These are phyloP conservation scores for Blastocladiella emersonii DNA, from an alignment of 371 early-diverging fungal genomes.

Conservation along the genomic window DNA sequence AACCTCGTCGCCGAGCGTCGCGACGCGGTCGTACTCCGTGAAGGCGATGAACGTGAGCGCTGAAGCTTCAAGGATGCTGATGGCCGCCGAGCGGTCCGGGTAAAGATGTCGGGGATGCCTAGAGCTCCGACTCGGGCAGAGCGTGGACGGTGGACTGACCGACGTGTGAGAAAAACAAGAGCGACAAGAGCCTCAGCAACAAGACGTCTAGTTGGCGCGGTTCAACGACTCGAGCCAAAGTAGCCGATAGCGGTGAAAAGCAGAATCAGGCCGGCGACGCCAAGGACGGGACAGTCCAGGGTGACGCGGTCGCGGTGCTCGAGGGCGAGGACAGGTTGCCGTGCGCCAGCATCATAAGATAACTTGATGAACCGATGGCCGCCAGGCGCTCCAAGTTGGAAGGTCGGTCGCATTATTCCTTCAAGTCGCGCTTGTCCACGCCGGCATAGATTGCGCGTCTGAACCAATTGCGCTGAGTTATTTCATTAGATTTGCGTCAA, in stretches of 20 bases:
- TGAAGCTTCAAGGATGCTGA: background rate
- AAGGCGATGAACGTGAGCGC: slow-evolving; percentile 5
- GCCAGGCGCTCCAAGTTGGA: too few relatives aligned
- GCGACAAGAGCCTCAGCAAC: background rate
- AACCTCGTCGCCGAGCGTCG: slow-evolving; percentile 7
- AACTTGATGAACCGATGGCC: too few relatives aligned
- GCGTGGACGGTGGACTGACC: background rate
- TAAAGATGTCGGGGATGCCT: background rate
- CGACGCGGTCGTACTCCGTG: slow-evolving; percentile 1
- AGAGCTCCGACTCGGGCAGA: background rate
- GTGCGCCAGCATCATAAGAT: too few relatives aligned
- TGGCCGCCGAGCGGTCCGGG: background rate
- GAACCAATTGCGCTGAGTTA: too few relatives aligned
- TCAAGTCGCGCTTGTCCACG: too few relatives aligned
- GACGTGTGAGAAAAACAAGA: background rate
- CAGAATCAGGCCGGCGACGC: background rate
- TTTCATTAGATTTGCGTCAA: too few relatives aligned
- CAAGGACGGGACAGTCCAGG: too few relatives aligned
- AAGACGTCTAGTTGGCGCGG: background rate
- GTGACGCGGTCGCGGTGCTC: too few relatives aligned
- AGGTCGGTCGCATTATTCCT: too few relatives aligned
- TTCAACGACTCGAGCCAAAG: background rate
- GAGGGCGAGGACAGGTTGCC: too few relatives aligned
- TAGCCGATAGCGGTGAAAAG: background rate
- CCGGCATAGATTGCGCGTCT: too few relatives aligned